Base-by-base conservation (phyloP, 1,139 yeast genomes). In the Sugiyamaella xylanicola region DNA sequence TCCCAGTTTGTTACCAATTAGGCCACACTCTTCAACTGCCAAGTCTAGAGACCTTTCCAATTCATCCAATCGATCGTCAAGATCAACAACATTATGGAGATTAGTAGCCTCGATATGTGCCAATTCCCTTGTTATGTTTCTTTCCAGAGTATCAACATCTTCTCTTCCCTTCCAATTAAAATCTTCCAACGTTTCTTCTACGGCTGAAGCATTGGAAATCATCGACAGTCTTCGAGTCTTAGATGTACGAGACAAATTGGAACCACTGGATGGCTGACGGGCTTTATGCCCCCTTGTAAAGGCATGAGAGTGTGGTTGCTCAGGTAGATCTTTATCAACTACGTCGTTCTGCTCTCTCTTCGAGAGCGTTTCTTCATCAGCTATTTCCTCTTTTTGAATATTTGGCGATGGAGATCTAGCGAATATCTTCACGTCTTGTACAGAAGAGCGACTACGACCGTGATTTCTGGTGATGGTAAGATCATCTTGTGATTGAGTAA, bases 151-250 rank as follows among this genome's bases (percentile, higher is more conserved):
- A 20, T 76, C 79, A 4, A 86, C 77, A 61, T 83, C 86, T 65
- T 87, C 95, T 16, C 78, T 73, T 0, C 84, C 77, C 27, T 80
- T 80, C 95, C 96, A 90, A 39, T 82, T 82, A 25, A 89, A 79
- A 59, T 86, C 93, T 35, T 86, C 88, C 59, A 90, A 77, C 16
- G 89, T 72, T 57, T 88, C 92, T 56, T 82, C 86, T n/a, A 84
- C 67, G 4, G 72, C 56, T 15, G 57, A 52, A n/a, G 55, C 55
- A 41, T 48, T 52, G 2, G 58, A 51, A 3, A 52, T 40, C 39
- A 45, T 47, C 21, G 57, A 54, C 19, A 54, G 21, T 3, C 57
- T 42, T 32, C 57, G 25, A 8, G 57, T 40, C 32, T 49, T 49
- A n/a, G 54, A 48, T 25, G 39, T 35, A 5, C 43, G 29, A 3